Evolutionary conservation across 164 flowering plant species (phyloP).

Genomic region (Vitis vinifera): DNA sequence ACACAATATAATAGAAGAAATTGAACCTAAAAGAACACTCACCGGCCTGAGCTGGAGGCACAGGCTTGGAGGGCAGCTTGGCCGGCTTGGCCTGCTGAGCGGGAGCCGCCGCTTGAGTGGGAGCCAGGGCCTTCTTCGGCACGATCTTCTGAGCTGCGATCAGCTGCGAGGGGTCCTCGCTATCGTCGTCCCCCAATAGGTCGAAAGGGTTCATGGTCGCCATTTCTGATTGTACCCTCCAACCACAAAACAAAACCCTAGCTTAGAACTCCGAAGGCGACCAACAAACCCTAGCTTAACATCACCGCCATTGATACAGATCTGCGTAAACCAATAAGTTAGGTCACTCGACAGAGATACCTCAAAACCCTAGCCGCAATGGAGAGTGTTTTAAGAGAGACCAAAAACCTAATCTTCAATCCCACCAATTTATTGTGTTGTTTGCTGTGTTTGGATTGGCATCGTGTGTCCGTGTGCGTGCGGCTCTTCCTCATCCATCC

Average conservation of each 20-base stretch:
- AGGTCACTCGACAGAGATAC: too few species aligned
- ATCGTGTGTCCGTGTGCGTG: too few species aligned
- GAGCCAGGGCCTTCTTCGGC: conserved; percentile 37
- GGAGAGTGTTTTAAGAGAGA: conserved; percentile 3
- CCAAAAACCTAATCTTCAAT: conserved; percentile 12
- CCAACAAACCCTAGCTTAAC: conserved; percentile 17
- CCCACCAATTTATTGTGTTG: conserved; percentile 1
- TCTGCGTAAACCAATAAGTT: too few species aligned
- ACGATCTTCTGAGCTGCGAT: conserved; percentile 41
- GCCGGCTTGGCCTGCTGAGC: conserved; percentile 26
- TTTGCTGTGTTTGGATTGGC: not conserved
- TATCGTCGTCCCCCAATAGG: conserved; percentile 70
- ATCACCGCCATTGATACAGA: conserved; percentile 5
- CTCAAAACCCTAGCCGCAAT: conserved; percentile 38
- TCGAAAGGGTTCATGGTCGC: conserved; percentile 74
- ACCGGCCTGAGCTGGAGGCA: conserved; percentile 64
- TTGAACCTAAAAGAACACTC: conserved; percentile 1
- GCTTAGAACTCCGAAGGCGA: conserved; percentile 9
- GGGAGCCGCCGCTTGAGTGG: conserved; percentile 22
- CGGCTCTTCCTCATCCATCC: too few species aligned
- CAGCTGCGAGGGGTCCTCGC: conserved; percentile 68
- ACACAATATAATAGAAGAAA: not conserved
- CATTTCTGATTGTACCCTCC: conserved; percentile 31
- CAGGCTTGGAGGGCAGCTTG: conserved; percentile 54
- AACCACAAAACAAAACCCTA: not conserved